Base-by-base conservation (phyloP, 768 basidiomycete genomes). In the Psilocybe subaeruginosa region DNA sequence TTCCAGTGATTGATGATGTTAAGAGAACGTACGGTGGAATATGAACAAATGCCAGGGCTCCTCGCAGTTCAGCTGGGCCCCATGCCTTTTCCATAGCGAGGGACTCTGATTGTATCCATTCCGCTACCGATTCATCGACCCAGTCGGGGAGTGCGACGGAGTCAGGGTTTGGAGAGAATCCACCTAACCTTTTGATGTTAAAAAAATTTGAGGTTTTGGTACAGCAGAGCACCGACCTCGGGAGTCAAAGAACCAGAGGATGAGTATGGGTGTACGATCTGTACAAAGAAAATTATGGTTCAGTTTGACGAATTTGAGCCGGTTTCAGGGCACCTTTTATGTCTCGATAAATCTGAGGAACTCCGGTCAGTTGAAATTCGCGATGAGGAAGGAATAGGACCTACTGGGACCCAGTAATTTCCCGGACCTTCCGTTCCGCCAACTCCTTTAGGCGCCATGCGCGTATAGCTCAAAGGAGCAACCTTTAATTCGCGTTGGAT, bases 231-330 rank as follows among this genome's bases (percentile, higher is more conserved):
- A 56, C 70, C 12, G 68, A 85, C 87, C 87, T 61, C 89, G 79
- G 2, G 91, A 91, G 72, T 92, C 91, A 65, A 92, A 92, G 74
- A 90, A 90, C 90, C 88, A 92, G 3, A 91, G 71, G 50, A 92
- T 71, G 8, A 91, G 75, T 3, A 73, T 75, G 3, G 90, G 90
- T 4, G 69, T 63, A 1, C 30, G n/a, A 70, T 88, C 84, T 66
- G 17, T 39, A 37, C 8, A 46, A 17, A 39, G 11, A 14, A 14
- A 43, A 1, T 43, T n/a, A 43, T 14, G n/a, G 8, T 19, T 8
- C 14, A 47, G 4, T n/a, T 19, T 19, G 3, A 14, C 17, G 23
- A 23, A 2, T 39, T n/a, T 17, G 43, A 9, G 8, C 27, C 5
- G 23, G 43, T 45, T 41, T 29, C 31, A 23, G 56, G 60, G 29